A percentile compares a stretch with the other conserved stretches of the same genome.
Evolutionary conservation across 2,329 filamentous ascomycete species (phyloP).

Genomic region (Aureobasidium leucospermi): DNA sequence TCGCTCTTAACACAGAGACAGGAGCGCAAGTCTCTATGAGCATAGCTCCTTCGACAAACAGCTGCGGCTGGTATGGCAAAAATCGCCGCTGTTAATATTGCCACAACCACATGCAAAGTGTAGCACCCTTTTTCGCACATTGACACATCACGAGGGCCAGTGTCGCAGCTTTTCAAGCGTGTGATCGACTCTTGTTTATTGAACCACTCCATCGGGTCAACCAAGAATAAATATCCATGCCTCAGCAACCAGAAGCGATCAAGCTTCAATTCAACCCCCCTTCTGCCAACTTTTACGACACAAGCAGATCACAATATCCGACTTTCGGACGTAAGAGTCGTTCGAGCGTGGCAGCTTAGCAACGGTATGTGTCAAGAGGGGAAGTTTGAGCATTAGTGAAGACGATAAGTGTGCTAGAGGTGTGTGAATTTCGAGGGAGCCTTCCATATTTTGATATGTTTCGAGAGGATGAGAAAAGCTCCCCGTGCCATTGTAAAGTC

Average conservation of each 20-base stretch:
- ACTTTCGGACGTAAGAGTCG: background rate
- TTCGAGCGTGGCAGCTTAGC: background rate
- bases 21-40: too few species aligned
- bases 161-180: background rate
- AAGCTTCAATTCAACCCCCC: background rate
- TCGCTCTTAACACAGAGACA: too few species aligned
- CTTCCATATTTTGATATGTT: background rate
- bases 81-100: background rate
- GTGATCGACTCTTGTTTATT: background rate
- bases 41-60: too few species aligned
- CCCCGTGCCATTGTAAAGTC: constrained; percentile 4
- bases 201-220: background rate
- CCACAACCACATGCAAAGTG: background rate
- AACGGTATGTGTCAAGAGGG: background rate
- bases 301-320: constrained; percentile 3
- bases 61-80: too few species aligned
- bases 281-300: constrained; percentile 3
- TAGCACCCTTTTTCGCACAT: background rate
- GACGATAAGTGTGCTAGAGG: background rate
- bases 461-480: background rate
- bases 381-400: background rate
- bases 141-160: background rate
- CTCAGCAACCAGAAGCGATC: background rate
- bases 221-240: constrained; percentile 4
- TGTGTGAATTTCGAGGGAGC: background rate